Evolutionary conservation across 116 monocot genomes (phyloP).

Genomic region (Iris pallida): DNA sequence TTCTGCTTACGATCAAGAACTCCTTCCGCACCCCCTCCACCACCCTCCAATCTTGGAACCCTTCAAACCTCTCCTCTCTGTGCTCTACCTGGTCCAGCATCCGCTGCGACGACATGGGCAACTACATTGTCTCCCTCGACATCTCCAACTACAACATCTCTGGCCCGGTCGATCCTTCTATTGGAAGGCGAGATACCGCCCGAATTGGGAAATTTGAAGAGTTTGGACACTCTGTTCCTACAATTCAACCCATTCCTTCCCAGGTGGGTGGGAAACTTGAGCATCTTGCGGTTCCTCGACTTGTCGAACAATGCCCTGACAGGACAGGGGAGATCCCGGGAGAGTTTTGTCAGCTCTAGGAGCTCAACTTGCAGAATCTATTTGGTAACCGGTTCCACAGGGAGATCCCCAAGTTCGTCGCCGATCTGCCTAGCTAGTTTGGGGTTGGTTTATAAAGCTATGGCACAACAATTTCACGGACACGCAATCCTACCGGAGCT

Average conservation of each 20-base stretch:
- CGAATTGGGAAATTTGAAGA: slow-evolving; percentile 42
- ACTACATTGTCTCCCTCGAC: slow-evolving; percentile 39
- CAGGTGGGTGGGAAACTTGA: slow-evolving; percentile 45
- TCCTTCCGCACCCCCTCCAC: slow-evolving; percentile 32
- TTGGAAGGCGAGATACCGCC: slow-evolving; percentile 52
- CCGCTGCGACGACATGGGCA: slow-evolving; percentile 30
- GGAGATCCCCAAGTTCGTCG: slow-evolving; percentile 61
- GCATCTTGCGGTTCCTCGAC: slow-evolving; percentile 42
- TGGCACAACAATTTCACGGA: slow-evolving; percentile 97
- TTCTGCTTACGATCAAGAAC: slow-evolving; percentile 55
- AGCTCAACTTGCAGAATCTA: slow-evolving; percentile 53
- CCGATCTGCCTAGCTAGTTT: slow-evolving; percentile 51
- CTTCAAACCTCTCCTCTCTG: slow-evolving; percentile 27
- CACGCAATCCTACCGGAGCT: slow-evolving; percentile 52
- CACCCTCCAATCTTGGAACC: slow-evolving; percentile 51
- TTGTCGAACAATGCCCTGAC: slow-evolving; percentile 85
- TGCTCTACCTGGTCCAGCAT: slow-evolving; percentile 71
- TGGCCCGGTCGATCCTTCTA: slow-evolving; percentile 31
- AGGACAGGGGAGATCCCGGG: slow-evolving; percentile 73
- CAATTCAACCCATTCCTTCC: slow-evolving; percentile 75
- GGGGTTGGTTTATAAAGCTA: slow-evolving; percentile 57
- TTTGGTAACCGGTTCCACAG: slow-evolving; percentile 85
- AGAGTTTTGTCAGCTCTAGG: slow-evolving; percentile 45
- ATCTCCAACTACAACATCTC: slow-evolving; percentile 71
- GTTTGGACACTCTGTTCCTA: slow-evolving; percentile 69